Evolutionary conservation across 2,329 filamentous ascomycete species (phyloP).

Genomic region (Botrytis elliptica): DNA sequence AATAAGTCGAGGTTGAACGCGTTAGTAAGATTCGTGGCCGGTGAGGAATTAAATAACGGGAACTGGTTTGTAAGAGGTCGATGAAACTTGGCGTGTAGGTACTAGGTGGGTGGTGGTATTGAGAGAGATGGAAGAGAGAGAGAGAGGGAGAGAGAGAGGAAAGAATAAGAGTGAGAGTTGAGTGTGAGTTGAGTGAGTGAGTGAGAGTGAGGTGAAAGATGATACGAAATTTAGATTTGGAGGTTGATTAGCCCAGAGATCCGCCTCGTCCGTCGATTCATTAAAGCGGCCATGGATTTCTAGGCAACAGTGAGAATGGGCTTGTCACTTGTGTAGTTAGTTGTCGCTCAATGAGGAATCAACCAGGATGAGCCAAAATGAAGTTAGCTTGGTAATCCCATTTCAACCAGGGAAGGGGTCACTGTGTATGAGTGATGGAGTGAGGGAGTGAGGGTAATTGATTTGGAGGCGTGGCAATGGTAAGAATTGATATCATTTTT

Average conservation of each 20-base stretch:
- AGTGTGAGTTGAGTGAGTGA: background rate
- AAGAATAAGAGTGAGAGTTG: too few relatives aligned
- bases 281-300: conserved; percentile 2
- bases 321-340: background rate
- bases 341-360: background rate
- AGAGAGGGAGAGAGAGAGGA: background rate
- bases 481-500: background rate
- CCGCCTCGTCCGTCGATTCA: background rate
- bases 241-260: background rate
- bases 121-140: background rate
- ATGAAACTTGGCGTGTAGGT: background rate
- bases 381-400: background rate
- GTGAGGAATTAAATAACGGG: background rate
- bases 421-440: background rate
- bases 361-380: background rate
- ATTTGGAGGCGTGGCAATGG: background rate
- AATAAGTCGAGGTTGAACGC: background rate
- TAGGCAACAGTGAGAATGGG: conserved; percentile 9
- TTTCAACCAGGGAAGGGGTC: background rate
- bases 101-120: background rate
- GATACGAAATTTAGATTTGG: background rate
- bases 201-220: background rate
- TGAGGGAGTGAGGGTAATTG: background rate
- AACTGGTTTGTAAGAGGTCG: background rate
- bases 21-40: background rate